These are phyloP conservation scores for Alopecurus myosuroides DNA, from an alignment of 176 grass and related monocot genomes.

Conservation along the genomic window DNA sequence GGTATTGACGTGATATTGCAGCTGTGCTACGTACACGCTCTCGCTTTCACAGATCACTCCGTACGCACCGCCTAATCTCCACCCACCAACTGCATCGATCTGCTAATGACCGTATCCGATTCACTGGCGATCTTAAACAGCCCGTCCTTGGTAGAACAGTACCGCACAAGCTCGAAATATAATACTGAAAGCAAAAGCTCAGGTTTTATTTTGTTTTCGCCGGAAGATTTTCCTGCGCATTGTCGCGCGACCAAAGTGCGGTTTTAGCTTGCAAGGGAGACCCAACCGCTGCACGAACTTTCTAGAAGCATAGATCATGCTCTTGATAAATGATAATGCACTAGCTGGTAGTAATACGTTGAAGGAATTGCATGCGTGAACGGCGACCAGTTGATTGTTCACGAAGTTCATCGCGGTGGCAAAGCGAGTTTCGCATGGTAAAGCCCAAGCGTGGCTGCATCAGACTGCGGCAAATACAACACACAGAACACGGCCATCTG, in stretches of 20 bases:
- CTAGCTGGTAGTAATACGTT: neutral
- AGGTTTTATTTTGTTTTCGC: neutral
- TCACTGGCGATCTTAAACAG: neutral
- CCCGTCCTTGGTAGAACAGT: neutral
- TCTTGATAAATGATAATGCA: neutral
- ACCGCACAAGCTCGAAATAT: neutral
- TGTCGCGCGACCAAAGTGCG: neutral
- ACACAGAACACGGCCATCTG: neutral
- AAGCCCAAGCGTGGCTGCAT: neutral
- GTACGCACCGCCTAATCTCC: neutral
- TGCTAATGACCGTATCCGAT: neutral
- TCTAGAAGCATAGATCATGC: constrained; percentile 1
- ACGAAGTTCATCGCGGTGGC: neutral
- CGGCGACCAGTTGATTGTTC: neutral
- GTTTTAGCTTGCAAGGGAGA: constrained; percentile 20
- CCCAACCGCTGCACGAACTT: neutral
- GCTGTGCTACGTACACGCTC: neutral
- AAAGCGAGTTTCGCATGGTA: neutral
- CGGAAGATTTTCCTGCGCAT: neutral
- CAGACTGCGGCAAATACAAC: neutral
- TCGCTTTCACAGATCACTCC: neutral
- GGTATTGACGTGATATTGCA: constrained; percentile 11
- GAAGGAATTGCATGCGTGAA: neutral
- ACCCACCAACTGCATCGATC: neutral
- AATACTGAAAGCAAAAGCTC: neutral